Evolutionary conservation across 1,139 yeast genomes (phyloP), one percentile per base, ranked within the genome.

Genomic region (Pneumocystis jirovecii): DNA sequence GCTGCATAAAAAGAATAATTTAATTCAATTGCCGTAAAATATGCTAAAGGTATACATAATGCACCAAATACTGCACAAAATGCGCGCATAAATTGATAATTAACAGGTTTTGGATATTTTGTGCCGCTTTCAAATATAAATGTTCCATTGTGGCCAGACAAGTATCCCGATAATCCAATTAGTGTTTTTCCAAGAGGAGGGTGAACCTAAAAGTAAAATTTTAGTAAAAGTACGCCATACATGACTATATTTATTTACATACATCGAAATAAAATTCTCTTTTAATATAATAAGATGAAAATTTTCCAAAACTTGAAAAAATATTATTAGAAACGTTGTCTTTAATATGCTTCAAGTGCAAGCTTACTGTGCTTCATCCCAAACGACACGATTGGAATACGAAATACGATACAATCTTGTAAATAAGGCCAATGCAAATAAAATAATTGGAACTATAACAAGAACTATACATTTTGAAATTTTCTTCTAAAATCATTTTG

Each of bases 151-250:
- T 90, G 93, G 63, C 96, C 96, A 50, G 97, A 97, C 70, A 95
- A 74, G 73, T 87, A 90, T 19, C 98, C 99, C 17, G 96, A 88
- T 60, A 95, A 80, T 0, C 97, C 99, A 69, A 91, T 91, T 69
- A 95, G 81, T 96, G 95, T 90, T 77, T 95, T 95, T 56, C 97
- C 98, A 72, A 95, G 82, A 1, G 98, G 98, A 64, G 99, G 99
- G 76, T 93, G 99, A 67, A 93, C 61, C 61, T 60, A 12, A 25
- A 21, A 42, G 10, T 12, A 17, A 40, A 40, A 17, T 1, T 10
- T 10, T 60, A 50, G 57, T 19, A 19, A 44, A 44, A 25, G 3
- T 25, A 25, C 1, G 10, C 10, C 2, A 15, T 42, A 1, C 8
- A 15, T 42, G 1, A 12, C 8, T 12, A 60, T 5, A 21, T 7